A percentile compares a stretch with the other conserved stretches of the same genome.
These are phyloP conservation scores for Adenanthera pavonina DNA, from an alignment of 306 rosid genomes.

Conservation along the genomic window DNA sequence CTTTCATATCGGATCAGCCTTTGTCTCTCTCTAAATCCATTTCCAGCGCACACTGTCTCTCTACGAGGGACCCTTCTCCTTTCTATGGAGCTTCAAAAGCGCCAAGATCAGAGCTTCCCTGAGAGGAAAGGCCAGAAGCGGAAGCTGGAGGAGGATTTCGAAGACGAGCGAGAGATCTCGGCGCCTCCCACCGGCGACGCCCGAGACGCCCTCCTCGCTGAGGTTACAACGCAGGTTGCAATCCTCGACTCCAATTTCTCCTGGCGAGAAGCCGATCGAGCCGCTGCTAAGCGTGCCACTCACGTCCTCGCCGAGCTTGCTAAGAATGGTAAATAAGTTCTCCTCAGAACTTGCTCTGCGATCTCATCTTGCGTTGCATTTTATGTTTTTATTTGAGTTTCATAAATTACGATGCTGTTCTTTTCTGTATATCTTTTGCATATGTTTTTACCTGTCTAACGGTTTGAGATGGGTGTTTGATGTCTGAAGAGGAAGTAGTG, in stretches of 20 bases:
- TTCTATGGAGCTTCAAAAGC: slow-evolving; percentile 76
- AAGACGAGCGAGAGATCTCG: slow-evolving; percentile 70
- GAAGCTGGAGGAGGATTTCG: slow-evolving; percentile 79
- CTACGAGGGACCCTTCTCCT: slow-evolving; percentile 43
- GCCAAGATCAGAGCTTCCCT: slow-evolving; percentile 66
- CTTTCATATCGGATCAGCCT: slow-evolving; percentile 48
- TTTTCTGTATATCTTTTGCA: slow-evolving; percentile 22
- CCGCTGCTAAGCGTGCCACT: slow-evolving; percentile 92
- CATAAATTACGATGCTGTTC: slow-evolving; percentile 27
- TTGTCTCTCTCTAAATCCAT: slow-evolving; percentile 28
- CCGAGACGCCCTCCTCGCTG: slow-evolving; percentile 61
- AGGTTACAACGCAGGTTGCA: slow-evolving; percentile 65
- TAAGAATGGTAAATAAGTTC: slow-evolving; percentile 70
- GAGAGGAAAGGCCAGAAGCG: slow-evolving; percentile 96
- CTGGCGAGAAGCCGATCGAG: slow-evolving; percentile 85
- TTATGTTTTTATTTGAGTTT: slow-evolving; percentile 24
- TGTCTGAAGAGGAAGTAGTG: slow-evolving; percentile 82
- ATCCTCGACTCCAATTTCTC: slow-evolving; percentile 78
- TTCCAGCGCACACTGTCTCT: slow-evolving; percentile 35
- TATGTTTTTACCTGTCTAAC: slow-evolving; percentile 23
- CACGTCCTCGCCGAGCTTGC: slow-evolving; percentile 98
- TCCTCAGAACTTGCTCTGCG: slow-evolving; percentile 32
- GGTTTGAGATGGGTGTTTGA: slow-evolving; percentile 16
- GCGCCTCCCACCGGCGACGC: slow-evolving; percentile 74
- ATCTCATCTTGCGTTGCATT: slow-evolving; percentile 45